Base-by-base conservation (phyloP, 768 basidiomycete genomes). In the Pleurotus platypus region DNA sequence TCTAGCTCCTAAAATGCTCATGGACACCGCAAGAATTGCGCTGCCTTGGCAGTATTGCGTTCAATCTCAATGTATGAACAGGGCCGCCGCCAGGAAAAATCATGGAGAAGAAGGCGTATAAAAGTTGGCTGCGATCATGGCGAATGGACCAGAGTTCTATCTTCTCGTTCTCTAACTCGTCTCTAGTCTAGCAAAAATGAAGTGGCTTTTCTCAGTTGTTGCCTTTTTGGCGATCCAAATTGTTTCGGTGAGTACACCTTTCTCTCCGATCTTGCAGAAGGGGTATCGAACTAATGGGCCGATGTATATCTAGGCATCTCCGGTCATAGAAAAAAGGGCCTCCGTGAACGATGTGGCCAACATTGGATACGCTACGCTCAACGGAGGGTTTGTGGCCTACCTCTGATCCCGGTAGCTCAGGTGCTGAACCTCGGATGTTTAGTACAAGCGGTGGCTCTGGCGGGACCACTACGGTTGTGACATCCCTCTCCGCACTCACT, bases 401-500 rank as follows among this genome's bases (percentile, higher is more conserved):
- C 8, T 16, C 7, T 8, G 15, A 26, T 9, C 2, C 24, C 8
- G 1, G 51, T 13, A 42, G 22, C 35, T 49, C 7, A 35, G 9
- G 30, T 35, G 30, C 30, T 35, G 24, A 35, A 35, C 11, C 30
- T 9, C 11, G 5, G 18, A 30, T 27, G 43, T 42, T 11, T 48
- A 77, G 78, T 16, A 79, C 78, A 3, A 69, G 71, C 18, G 78
- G 77, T n/a, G 78, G 78, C 30, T 72, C 69, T 39, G 78, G 77
- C 40, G 77, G 77, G 8, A 59, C 75, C 5, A 65, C 68, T 15
- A 78, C 75, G 27, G 78, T 76, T 16, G 78, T 80, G 16, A 68
- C 74, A 42, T 72, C 72, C 18, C 69, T 80, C 16, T 69, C 62
- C 43, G 76, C 70, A 6, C 65, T 79, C 16, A 78, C 74, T 12